A percentile compares a stretch with the other conserved stretches of the same genome.
Conservation (phyloP, 805 yeast genomes). For the Candida arabinofermentans region DNA sequence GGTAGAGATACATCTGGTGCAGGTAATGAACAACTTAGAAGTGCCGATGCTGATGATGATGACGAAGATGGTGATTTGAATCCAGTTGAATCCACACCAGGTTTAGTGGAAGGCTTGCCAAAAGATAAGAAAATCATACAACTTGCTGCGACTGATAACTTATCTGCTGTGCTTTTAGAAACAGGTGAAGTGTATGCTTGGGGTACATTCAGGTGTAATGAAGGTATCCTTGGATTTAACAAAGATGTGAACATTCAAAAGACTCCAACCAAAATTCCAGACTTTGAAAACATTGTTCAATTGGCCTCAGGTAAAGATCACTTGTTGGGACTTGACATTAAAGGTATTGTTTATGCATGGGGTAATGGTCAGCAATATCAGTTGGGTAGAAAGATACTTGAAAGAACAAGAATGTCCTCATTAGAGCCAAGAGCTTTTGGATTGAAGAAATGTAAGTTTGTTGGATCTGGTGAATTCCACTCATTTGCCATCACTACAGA, state of each 20-base stretch:
- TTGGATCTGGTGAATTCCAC: conserved; percentile 94
- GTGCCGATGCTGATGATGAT: conserved; percentile 57
- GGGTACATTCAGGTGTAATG: conserved; percentile 96
- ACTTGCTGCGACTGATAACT: conserved; percentile 87
- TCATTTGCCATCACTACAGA: conserved; percentile 83
- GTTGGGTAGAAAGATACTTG: conserved; percentile 81
- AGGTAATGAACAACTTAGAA: conserved; percentile 61
- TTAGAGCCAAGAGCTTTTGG: conserved; percentile 84
- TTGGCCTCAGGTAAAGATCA: conserved; percentile 94
- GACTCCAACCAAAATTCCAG: conserved; percentile 60
- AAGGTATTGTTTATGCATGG: conserved; percentile 93
- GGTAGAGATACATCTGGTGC: conserved; percentile 77
- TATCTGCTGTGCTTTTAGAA: conserved; percentile 74
- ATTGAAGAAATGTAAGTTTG: conserved; percentile 67
- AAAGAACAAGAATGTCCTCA: conserved; percentile 67
- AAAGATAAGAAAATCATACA: conserved; percentile 59
- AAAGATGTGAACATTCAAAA: conserved; percentile 60
- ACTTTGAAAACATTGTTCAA: conserved; percentile 67
- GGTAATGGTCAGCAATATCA: conserved; percentile 95
- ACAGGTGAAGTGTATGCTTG: conserved; percentile 92
- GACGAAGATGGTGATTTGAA: conserved; percentile 85
- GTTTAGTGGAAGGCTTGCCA: conserved; percentile 64
- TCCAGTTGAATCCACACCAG: conserved; percentile 87
- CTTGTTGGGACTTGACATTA: conserved; percentile 72
- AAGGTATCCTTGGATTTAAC: conserved; percentile 83